Evolutionary conservation across 2,329 filamentous ascomycete genomes (phyloP).

Genomic region (Aspergillus bombycis): DNA sequence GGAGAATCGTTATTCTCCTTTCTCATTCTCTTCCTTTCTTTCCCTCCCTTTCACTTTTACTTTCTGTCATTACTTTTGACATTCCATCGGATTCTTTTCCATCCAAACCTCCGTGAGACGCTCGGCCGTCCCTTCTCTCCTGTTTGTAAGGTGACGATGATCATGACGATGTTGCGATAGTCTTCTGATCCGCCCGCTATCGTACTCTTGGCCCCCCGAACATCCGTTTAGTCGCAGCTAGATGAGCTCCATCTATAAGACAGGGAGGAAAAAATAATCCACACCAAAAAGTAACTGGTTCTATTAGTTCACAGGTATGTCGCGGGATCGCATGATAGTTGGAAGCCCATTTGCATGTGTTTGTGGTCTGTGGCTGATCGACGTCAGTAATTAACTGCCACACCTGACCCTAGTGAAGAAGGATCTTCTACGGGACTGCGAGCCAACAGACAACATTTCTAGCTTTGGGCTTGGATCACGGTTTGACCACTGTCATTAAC

Average conservation of each 20-base stretch:
- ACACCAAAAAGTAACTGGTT: background rate
- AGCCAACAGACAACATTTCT: slow-evolving; percentile 7
- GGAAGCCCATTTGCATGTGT: background rate
- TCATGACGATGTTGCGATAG: slow-evolving; percentile 15
- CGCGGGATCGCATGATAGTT: background rate
- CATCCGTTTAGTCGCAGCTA: slow-evolving; percentile 12
- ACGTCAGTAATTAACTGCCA: slow-evolving; percentile 11
- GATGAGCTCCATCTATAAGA: slow-evolving; percentile 9
- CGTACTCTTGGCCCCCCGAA: slow-evolving; percentile 4
- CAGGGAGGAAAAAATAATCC: background rate
- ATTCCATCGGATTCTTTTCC: background rate
- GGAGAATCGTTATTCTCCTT: slow-evolving; percentile 6
- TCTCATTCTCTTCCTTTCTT: slow-evolving; percentile 19
- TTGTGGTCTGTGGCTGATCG: slow-evolving; percentile 15
- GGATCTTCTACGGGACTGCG: slow-evolving; percentile 7
- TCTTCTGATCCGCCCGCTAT: slow-evolving; percentile 13
- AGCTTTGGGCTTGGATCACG: slow-evolving; percentile 2
- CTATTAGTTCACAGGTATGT: slow-evolving; percentile 11
- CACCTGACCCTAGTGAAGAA: slow-evolving; percentile 6
- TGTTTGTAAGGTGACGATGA: slow-evolving; percentile 3
- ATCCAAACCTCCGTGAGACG: background rate
- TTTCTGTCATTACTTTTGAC: background rate
- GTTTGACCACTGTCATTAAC: slow-evolving; percentile 7
- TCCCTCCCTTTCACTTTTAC: slow-evolving; percentile 15
- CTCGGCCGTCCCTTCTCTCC: background rate